phyloP scores from a whole-genome alignment of 2,329 filamentous ascomycete species.

The Neonectria hederae region DNA sequence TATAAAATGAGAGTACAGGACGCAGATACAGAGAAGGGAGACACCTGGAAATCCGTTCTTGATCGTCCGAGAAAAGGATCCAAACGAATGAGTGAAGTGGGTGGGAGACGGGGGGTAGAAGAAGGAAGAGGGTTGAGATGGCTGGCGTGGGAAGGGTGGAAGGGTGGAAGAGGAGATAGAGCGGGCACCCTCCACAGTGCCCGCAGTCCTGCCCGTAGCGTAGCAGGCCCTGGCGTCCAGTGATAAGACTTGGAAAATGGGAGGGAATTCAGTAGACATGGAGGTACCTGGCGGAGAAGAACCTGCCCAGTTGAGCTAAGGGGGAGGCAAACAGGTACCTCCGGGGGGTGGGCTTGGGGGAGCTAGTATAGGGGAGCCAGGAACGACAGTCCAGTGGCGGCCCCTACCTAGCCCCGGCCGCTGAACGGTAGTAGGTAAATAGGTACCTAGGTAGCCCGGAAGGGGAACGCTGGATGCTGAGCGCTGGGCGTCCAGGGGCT shows the following conservation, averaged over 20 bases:
- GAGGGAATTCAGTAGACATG: not conserved
- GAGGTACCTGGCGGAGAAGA: not conserved
- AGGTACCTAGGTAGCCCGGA: not conserved
- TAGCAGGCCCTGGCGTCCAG: not conserved
- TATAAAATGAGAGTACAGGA: slow-evolving; percentile 40
- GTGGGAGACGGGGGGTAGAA: slow-evolving; percentile 41
- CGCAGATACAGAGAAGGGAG: slow-evolving; percentile 35
- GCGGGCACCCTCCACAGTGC: not conserved
- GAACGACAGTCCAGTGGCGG: slow-evolving; percentile 14
- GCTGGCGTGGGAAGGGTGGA: not conserved
- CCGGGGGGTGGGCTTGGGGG: slow-evolving; percentile 1
- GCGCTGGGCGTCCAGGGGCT: not conserved
- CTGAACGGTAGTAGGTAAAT: not conserved
- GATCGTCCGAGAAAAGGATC: slow-evolving; percentile 40
- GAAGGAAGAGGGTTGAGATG: slow-evolving; percentile 33
- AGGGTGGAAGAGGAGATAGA: not conserved
- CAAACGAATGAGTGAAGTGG: slow-evolving; percentile 38
- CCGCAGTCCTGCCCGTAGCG: not conserved
- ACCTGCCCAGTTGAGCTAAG: not conserved
- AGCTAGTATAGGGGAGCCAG: slow-evolving; percentile 21
- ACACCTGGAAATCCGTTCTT: slow-evolving; percentile 41
- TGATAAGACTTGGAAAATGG: not conserved
- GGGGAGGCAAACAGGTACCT: not conserved
- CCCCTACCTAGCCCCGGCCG: not conserved
- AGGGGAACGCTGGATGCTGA: slow-evolving; percentile 9